A percentile compares a stretch with the other conserved stretches of the same genome.
Conservation (phyloP, 2,329 filamentous ascomycete species). For the Trichothecium roseum region DNA sequence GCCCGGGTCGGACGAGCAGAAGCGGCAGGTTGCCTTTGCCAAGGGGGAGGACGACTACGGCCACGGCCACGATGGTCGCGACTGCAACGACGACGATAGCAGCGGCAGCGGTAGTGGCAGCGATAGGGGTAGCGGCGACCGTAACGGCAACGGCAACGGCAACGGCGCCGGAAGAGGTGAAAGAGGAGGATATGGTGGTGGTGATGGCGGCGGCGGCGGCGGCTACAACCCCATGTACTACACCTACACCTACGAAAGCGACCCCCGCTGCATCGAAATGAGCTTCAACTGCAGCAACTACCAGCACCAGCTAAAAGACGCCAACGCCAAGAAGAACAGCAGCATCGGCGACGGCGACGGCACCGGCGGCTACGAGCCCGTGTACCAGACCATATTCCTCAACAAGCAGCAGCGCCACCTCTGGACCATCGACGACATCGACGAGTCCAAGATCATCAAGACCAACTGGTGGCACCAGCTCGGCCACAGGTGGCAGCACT, state of each 20-base stretch:
- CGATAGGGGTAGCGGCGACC: slow-evolving; percentile 67
- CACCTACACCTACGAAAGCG: slow-evolving; percentile 47
- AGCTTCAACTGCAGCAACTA: slow-evolving; percentile 70
- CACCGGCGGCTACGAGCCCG: slow-evolving; percentile 36
- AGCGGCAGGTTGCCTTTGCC: slow-evolving; percentile 27
- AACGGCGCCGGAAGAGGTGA: slow-evolving; percentile 9
- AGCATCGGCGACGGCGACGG: slow-evolving; percentile 4
- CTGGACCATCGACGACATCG: slow-evolving; percentile 51
- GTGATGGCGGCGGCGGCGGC: slow-evolving; percentile 49
- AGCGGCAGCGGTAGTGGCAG: slow-evolving; percentile 52
- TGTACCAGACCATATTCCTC: slow-evolving; percentile 62
- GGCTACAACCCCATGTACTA: slow-evolving; percentile 57
- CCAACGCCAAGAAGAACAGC: slow-evolving; percentile 7
- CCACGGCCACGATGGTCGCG: slow-evolving; percentile 50
- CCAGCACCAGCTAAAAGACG: slow-evolving; percentile 55
- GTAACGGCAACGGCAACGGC: slow-evolving; percentile 59
- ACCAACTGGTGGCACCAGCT: slow-evolving; percentile 61
- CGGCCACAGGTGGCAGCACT: slow-evolving; percentile 54
- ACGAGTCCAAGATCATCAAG: slow-evolving; percentile 48
- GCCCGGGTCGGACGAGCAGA: slow-evolving; percentile 28
- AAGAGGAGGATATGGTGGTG: slow-evolving; percentile 35
- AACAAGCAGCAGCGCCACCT: slow-evolving; percentile 45
- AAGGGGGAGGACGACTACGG: slow-evolving; percentile 36
- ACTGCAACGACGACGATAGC: slow-evolving; percentile 44
- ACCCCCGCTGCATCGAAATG: slow-evolving; percentile 53